Percentiles rank a stretch among this genome's conserved stretches.
phyloP scores from a whole-genome alignment of 768 basidiomycete species.

The Postia placenta region DNA sequence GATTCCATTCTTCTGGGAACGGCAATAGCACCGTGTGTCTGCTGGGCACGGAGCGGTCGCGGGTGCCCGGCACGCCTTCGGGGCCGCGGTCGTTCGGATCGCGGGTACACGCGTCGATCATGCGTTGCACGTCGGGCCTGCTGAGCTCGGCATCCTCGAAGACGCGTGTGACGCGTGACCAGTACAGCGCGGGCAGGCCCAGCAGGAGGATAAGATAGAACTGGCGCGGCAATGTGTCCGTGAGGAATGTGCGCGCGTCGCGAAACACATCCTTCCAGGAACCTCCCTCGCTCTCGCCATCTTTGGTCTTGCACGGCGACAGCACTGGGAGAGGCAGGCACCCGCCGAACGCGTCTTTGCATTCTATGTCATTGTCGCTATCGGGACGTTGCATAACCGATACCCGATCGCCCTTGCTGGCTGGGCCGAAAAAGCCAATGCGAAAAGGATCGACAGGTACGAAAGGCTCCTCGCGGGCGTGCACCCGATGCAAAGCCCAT shows the following conservation, averaged over 20 bases:
- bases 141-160: slow-evolving; percentile 78
- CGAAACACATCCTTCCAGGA: slow-evolving; percentile 13
- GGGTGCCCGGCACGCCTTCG: background rate
- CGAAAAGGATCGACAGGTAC: slow-evolving; percentile 31
- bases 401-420: slow-evolving; percentile 9
- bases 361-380: slow-evolving; percentile 5
- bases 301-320: background rate
- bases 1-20: slow-evolving; percentile 32
- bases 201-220: slow-evolving; percentile 45
- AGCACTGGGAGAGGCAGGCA: slow-evolving; percentile 15
- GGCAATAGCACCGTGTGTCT: slow-evolving; percentile 14
- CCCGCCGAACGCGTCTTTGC: slow-evolving; percentile 7
- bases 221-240: slow-evolving; percentile 38
- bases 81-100: background rate
- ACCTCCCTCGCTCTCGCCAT: background rate
- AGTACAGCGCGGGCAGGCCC: slow-evolving; percentile 73
- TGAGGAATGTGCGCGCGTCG: slow-evolving; percentile 19
- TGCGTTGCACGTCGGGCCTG: slow-evolving; percentile 54
- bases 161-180: slow-evolving; percentile 68
- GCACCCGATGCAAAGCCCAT: slow-evolving; percentile 46
- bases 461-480: slow-evolving; percentile 36
- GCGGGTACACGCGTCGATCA: slow-evolving; percentile 27
- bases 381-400: slow-evolving; percentile 6
- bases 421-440: slow-evolving; percentile 17
- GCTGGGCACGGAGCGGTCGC: slow-evolving; percentile 2